These are phyloP conservation scores for Rhytidhysteron rufulum DNA, from an alignment of 2,329 filamentous ascomycete genomes.

Conservation along the genomic window DNA sequence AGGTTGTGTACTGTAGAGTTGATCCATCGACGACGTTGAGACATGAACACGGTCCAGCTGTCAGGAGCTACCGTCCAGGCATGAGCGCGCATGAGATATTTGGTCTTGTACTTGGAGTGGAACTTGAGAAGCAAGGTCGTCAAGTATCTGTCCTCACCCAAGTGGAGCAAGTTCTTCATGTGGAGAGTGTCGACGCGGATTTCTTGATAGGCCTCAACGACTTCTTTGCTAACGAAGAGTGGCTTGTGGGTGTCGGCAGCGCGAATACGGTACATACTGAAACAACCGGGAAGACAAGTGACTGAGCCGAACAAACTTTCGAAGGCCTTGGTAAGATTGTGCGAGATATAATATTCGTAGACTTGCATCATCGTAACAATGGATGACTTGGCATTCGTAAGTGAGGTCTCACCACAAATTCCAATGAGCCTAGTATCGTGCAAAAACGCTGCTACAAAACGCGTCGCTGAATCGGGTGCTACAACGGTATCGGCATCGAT, in stretches of 20 bases:
- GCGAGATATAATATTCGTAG: conserved; percentile 99
- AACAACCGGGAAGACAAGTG: conserved; percentile 96
- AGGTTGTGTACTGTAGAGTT: conserved; percentile 99
- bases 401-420: conserved; percentile 87
- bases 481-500: conserved; percentile 98
- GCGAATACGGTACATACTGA: conserved; percentile 97
- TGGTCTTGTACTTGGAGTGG: conserved; percentile 95
- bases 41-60: conserved; percentile 90
- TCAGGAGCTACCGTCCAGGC: conserved; percentile 98
- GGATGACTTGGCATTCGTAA: conserved; percentile 89
- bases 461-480: conserved; percentile 80
- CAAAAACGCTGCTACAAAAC: conserved; percentile 87
- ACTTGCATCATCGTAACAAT: conserved; percentile 99
- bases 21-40: conserved; percentile 98
- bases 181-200: conserved; percentile 97
- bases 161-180: conserved; percentile 96
- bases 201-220: conserved; percentile 82
- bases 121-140: conserved; percentile 91
- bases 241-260: conserved; percentile 93
- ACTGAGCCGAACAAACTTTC: conserved; percentile 96
- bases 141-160: conserved; percentile 96
- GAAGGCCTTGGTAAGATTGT: conserved; percentile 95
- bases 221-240: conserved; percentile 88
- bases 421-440: conserved; percentile 92
- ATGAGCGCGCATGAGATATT: conserved; percentile 88